Conservation (phyloP, 352 stramenopile species). For the Pythium guiyangense region DNA sequence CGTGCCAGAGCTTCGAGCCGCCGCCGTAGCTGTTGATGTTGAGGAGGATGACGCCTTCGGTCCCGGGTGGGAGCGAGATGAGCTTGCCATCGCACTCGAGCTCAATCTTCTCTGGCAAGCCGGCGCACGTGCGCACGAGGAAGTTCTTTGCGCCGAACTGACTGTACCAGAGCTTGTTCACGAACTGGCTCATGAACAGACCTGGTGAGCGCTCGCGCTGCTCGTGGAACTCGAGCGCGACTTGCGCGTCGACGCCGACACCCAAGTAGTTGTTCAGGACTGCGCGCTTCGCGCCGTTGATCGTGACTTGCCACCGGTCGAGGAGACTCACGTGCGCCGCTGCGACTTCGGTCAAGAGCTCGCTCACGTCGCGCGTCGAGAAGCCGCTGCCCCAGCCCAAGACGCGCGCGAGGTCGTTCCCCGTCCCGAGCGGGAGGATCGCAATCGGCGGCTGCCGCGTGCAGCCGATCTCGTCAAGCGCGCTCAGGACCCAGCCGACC, state of each 20-base stretch:
- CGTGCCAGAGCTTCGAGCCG: conserved; percentile 85
- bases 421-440: conserved; percentile 93
- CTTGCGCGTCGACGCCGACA: conserved; percentile 88
- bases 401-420: conserved; percentile 93
- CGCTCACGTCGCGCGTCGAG: conserved; percentile 58
- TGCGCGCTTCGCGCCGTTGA: conserved; percentile 57
- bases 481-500: conserved; percentile 88
- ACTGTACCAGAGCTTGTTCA: conserved; percentile 92
- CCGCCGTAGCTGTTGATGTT: conserved; percentile 89
- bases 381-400: conserved; percentile 94
- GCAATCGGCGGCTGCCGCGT: conserved; percentile 89
- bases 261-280: conserved; percentile 84
- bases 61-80: conserved; percentile 65
- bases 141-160: conserved; percentile 86
- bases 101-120: conserved; percentile 67
- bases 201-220: conserved; percentile 82
- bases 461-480: conserved; percentile 61
- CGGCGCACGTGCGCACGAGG: conserved; percentile 77
- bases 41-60: conserved; percentile 82
- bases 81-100: conserved; percentile 76
- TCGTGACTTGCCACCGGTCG: conserved; percentile 71
- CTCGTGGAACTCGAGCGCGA: conserved; percentile 89
- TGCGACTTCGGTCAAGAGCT: conserved; percentile 63
- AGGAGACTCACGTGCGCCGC: conserved; percentile 70
- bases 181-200: conserved; percentile 86